Evolutionary conservation across 2,329 filamentous ascomycete genomes (phyloP).

Genomic region (Neonectria hederae): DNA sequence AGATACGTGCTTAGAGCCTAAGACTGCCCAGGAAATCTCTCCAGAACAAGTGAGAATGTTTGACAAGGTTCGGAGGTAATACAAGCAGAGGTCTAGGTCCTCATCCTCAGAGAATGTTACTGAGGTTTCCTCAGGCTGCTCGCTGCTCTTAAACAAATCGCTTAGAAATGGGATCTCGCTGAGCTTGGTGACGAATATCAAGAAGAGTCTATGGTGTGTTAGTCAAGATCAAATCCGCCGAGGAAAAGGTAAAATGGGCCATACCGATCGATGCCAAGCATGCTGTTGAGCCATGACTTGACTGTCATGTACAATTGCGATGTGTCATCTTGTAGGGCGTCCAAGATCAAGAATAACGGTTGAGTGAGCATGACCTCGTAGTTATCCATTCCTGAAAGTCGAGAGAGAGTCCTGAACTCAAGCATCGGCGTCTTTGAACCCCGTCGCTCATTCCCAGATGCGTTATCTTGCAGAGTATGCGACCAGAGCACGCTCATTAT

Average conservation of each 20-base stretch:
- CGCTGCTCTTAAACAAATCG: slow-evolving; percentile 25
- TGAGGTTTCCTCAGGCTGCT: slow-evolving; percentile 28
- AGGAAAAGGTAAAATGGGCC: slow-evolving; percentile 28
- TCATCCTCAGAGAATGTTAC: slow-evolving; percentile 61
- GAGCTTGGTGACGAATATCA: slow-evolving; percentile 68
- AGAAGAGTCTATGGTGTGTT: slow-evolving; percentile 61
- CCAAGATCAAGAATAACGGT: slow-evolving; percentile 83
- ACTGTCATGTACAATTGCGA: slow-evolving; percentile 80
- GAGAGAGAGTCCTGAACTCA: slow-evolving; percentile 47
- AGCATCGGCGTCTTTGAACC: slow-evolving; percentile 55
- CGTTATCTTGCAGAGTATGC: slow-evolving; percentile 74
- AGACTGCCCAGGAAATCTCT: slow-evolving; percentile 74
- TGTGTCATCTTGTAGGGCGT: slow-evolving; percentile 76
- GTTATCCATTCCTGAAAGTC: slow-evolving; percentile 66
- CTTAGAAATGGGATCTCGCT: slow-evolving; percentile 63
- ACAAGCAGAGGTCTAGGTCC: slow-evolving; percentile 79
- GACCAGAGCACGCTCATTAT: slow-evolving; percentile 83
- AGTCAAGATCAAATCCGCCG: slow-evolving; percentile 15
- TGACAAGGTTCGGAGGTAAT: slow-evolving; percentile 79
- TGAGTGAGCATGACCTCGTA: slow-evolving; percentile 81
- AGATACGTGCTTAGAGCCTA: slow-evolving; percentile 67
- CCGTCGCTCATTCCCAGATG: slow-evolving; percentile 57
- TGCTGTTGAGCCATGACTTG: slow-evolving; percentile 80
- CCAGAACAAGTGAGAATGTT: slow-evolving; percentile 75
- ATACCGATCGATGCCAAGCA: slow-evolving; percentile 71